These are phyloP conservation scores for Ploettnerulaceae sp. DNA, from an alignment of 2,329 filamentous ascomycete genomes.

Conservation along the genomic window DNA sequence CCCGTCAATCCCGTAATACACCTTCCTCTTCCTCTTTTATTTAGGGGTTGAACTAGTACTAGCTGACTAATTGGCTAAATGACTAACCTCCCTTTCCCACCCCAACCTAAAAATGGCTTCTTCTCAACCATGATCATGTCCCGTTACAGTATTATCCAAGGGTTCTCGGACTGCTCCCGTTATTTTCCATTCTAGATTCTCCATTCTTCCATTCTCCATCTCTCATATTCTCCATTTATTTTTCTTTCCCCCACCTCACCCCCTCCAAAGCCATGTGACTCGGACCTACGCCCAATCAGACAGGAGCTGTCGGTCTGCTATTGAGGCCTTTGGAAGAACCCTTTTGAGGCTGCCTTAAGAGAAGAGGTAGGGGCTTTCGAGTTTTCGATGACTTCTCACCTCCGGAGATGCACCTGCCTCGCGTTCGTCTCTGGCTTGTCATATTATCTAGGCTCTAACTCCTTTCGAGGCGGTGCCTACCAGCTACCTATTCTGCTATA, in stretches of 20 bases:
- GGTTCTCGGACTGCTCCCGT: conserved; percentile 24
- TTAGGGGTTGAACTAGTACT: too few relatives aligned
- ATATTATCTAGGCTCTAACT: conserved; percentile 18
- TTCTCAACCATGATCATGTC: conserved; percentile 9
- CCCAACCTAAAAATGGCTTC: conserved; percentile 6
- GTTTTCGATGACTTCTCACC: conserved; percentile 10
- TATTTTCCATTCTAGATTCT: too few relatives aligned
- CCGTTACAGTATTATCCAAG: conserved; percentile 15
- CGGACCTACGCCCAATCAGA: conserved; percentile 18
- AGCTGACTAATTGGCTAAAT: conserved; percentile 14
- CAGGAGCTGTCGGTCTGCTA: conserved; percentile 6
- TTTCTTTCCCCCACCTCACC: too few relatives aligned
- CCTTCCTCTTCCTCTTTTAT: too few relatives aligned
- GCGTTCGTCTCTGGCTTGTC: conserved; percentile 25
- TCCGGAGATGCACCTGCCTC: conserved; percentile 19
- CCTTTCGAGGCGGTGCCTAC: conserved; percentile 29
- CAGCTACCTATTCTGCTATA: conserved; percentile 16
- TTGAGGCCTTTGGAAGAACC: background rate
- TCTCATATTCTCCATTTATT: too few relatives aligned
- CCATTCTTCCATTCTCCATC: conserved; percentile 5
- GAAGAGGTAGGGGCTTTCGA: conserved; percentile 5
- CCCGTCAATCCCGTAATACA: too few relatives aligned
- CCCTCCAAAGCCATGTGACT: conserved; percentile 11
- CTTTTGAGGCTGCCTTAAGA: conserved; percentile 24
- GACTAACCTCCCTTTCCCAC: background rate